Base-by-base conservation (phyloP, 208 protist species). In the Naegleria gruberi region DNA sequence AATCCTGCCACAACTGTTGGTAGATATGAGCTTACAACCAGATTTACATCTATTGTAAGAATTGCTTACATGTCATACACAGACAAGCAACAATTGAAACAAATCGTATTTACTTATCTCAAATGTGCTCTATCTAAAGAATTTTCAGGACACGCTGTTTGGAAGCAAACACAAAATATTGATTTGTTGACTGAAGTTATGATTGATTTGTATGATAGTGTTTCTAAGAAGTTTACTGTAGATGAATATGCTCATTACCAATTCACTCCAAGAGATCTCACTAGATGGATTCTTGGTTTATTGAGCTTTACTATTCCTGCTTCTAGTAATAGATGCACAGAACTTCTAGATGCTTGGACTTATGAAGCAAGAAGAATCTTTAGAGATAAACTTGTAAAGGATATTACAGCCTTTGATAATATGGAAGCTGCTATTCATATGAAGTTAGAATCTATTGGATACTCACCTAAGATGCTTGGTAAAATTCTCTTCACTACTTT, bases 211-310 rank as follows among this genome's bases (percentile, higher is more conserved):
- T 99, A 98, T 93, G 95, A 98, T 91, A 91, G 92, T 30, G 94
- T 99, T 44, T 81, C 92, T 34, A 91, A 92, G n/a, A 93, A 95
- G 51, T 99, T 96, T 92, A 98, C 96, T 17, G 95, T 97, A 0
- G 97, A 99, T 92, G 94, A 97, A 34, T 94, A 97, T 41, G 96
- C 97, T 34, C 98, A 99, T 92, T 99, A 99, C 94, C 93, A 98
- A 89, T 99, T 99, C 92, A 99, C 97, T 77, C 98, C 98, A 40
- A 97, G 97, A 89, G 97, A 99, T 90, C 91, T 99, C 30, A 99
- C 98, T 37, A 94, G 93, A 90, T 99, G 97, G 97, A 94, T 95
- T 26, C 90, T 98, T 55, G 96, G 96, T 85, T 90, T 99, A 90
- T 92, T 98, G 37, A 94, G 97, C 89, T 99, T 98, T 94, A 92